Evolutionary conservation across 208 protist genomes (phyloP).

Genomic region (Crithidia sp.): DNA sequence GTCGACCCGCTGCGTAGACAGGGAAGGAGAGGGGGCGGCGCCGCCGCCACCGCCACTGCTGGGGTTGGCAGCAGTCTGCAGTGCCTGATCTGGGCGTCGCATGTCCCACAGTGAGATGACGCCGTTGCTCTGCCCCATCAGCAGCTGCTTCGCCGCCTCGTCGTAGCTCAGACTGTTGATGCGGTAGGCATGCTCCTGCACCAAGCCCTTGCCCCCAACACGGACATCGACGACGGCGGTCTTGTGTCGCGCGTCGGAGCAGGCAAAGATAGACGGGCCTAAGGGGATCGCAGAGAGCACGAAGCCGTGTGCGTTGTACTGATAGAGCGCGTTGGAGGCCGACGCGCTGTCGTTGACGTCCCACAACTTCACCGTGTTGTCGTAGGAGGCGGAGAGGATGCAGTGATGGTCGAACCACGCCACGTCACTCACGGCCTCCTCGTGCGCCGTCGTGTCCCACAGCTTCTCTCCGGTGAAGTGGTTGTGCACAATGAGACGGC

Average conservation of each 20-base stretch:
- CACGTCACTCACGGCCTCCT: conserved; percentile 77
- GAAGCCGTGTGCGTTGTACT: conserved; percentile 73
- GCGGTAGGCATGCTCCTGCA: conserved; percentile 69
- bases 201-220: conserved; percentile 44
- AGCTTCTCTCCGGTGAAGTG: conserved; percentile 75
- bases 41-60: conserved; percentile 4
- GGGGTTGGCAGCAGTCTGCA: conserved; percentile 25
- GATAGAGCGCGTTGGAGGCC: conserved; percentile 47
- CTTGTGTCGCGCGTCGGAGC: conserved; percentile 69
- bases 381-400: conserved; percentile 84
- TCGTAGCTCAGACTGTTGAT: conserved; percentile 84
- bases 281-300: conserved; percentile 73
- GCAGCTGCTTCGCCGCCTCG: conserved; percentile 50
- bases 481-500: conserved; percentile 82
- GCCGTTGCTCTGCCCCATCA: conserved; percentile 87
- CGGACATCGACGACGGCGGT: conserved; percentile 77
- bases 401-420: conserved; percentile 78
- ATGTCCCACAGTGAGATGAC: conserved; percentile 86
- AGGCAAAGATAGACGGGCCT: conserved; percentile 81
- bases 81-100: conserved; percentile 53
- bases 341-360: conserved; percentile 58
- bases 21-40: conserved; percentile 10
- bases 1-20: conserved; percentile 5
- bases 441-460: conserved; percentile 68
- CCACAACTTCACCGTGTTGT: conserved; percentile 87